Percentiles rank a stretch among this genome's conserved stretches.
These are phyloP conservation scores for Colletotrichum lupini DNA, from an alignment of 2,329 filamentous ascomycete genomes.

Conservation along the genomic window DNA sequence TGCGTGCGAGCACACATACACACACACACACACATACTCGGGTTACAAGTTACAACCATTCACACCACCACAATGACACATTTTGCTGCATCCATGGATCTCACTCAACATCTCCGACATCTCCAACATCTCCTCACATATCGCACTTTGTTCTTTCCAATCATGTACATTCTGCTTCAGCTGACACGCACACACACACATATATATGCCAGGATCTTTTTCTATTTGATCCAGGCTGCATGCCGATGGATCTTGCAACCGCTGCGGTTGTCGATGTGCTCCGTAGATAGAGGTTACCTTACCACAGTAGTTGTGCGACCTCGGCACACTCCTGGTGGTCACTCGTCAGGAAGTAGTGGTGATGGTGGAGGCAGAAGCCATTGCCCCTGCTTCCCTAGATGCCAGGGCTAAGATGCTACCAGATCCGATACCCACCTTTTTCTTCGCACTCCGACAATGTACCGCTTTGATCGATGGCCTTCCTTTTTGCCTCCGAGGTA, in stretches of 20 bases:
- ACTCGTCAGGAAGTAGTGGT: not conserved
- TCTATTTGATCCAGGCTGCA: not conserved
- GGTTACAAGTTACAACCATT: no score
- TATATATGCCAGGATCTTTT: not conserved
- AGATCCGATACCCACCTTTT: slow-evolving; percentile 5
- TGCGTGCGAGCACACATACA: not conserved
- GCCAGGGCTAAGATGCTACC: not conserved
- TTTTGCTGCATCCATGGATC: not conserved
- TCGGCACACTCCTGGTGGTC: not conserved
- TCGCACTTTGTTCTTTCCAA: not conserved
- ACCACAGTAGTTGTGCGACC: not conserved
- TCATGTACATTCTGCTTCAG: not conserved
- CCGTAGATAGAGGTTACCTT: not conserved
- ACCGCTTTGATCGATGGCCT: slow-evolving; percentile 14
- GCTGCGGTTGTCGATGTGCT: not conserved
- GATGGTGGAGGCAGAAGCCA: not conserved
- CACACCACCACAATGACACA: no score
- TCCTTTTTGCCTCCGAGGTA: slow-evolving; percentile 11
- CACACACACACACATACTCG: no score
- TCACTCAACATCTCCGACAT: not conserved
- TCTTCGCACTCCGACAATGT: not conserved
- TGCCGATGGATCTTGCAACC: slow-evolving; percentile 2
- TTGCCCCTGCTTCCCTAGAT: not conserved
- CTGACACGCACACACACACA: not conserved
- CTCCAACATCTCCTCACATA: not conserved